These are phyloP conservation scores for Clitocybe nebularis DNA, from an alignment of 1,284 basidiomycete species.

Conservation along the genomic window DNA sequence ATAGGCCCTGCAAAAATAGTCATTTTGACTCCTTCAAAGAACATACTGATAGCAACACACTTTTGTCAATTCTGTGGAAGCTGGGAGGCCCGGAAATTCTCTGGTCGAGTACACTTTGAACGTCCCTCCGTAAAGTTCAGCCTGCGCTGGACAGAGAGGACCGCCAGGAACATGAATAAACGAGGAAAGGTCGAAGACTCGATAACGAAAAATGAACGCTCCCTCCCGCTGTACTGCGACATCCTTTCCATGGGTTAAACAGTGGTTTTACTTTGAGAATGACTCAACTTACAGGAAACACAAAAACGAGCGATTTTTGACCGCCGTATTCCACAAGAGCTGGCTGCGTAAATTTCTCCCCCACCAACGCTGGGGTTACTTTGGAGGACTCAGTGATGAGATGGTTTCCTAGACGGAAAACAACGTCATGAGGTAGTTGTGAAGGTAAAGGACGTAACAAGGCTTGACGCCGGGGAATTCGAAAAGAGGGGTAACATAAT, in stretches of 20 bases:
- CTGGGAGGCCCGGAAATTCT: conserved; percentile 70
- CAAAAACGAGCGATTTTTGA: conserved; percentile 61
- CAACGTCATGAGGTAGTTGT: conserved; percentile 16
- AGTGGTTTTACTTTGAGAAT: background rate
- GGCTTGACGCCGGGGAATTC: no score
- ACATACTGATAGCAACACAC: no score
- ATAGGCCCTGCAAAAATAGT: conserved; percentile 46
- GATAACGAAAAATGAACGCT: conserved; percentile 61
- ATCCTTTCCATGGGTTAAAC: conserved; percentile 38
- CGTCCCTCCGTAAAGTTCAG: conserved; percentile 64
- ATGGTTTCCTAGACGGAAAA: conserved; percentile 30
- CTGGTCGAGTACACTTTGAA: conserved; percentile 78
- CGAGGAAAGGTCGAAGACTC: conserved; percentile 65
- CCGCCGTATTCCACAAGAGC: conserved; percentile 56
- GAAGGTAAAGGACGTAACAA: conserved; percentile 3
- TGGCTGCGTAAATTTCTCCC: conserved; percentile 63
- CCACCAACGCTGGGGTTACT: conserved; percentile 53
- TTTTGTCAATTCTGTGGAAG: conserved; percentile 75
- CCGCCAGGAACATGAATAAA: conserved; percentile 42
- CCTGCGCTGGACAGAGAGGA: no score
- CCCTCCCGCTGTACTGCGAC: conserved; percentile 67
- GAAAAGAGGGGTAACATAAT: no score
- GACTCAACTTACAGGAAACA: conserved; percentile 55
- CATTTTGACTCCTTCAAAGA: no score
- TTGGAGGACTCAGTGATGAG: conserved; percentile 48